phyloP scores from a whole-genome alignment of 495 filamentous ascomycete genomes.

The Darksidea phi region DNA sequence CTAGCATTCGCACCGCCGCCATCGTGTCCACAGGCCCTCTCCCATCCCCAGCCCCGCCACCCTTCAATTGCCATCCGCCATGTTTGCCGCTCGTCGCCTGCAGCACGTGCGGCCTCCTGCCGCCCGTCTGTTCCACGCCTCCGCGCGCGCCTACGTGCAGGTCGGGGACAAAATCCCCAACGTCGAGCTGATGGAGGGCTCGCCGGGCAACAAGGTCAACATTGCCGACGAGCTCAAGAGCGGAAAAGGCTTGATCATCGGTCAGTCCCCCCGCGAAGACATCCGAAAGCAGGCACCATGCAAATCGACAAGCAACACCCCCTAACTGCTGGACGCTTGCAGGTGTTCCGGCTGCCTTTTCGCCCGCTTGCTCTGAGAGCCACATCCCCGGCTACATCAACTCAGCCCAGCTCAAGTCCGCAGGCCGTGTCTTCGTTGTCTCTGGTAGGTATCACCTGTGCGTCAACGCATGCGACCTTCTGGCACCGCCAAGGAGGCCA shows the following conservation, averaged over 20 bases:
- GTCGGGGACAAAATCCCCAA: constrained; percentile 63
- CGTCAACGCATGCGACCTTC: constrained; percentile 35
- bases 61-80: background rate
- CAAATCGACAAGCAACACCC: background rate
- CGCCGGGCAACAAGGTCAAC: constrained; percentile 81
- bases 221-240: constrained; percentile 70
- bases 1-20: too few species aligned
- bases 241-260: constrained; percentile 72
- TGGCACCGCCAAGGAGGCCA: too few species aligned
- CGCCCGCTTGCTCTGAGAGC: constrained; percentile 72
- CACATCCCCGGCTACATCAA: constrained; percentile 83
- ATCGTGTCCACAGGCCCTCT: background rate
- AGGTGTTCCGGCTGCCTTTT: constrained; percentile 85
- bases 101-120: constrained; percentile 12
- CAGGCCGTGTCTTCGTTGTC: constrained; percentile 79
- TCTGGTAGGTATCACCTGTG: background rate
- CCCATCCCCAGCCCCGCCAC: background rate
- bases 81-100: constrained; percentile 21
- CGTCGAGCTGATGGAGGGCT: constrained; percentile 62
- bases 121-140: constrained; percentile 54
- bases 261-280: constrained; percentile 9
- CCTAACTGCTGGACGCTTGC: background rate
- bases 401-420: constrained; percentile 67
- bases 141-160: constrained; percentile 52
- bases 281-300: background rate